phyloP scores from a whole-genome alignment of 306 rosid genomes.

The Elaeagnus macrophylla region DNA sequence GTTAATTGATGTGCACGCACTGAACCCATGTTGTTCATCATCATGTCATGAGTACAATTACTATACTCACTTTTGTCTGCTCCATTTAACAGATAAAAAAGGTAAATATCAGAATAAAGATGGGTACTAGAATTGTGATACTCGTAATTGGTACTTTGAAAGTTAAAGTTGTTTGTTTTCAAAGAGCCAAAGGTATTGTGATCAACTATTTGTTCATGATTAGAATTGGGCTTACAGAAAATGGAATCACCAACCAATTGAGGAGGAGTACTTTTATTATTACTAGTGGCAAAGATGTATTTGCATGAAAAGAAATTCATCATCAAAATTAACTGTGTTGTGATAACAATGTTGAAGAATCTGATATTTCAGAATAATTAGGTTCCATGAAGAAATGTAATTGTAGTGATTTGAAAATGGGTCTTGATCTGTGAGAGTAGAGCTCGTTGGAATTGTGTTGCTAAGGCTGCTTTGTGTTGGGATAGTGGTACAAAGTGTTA shows the following conservation, averaged over 20 bases:
- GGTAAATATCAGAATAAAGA: conserved; percentile 38
- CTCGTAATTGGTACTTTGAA: background rate
- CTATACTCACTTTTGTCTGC: background rate
- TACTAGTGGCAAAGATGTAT: conserved; percentile 23
- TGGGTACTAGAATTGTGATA: conserved; percentile 1
- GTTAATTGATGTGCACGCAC: conserved; percentile 5
- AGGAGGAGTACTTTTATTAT: background rate
- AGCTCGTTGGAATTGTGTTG: background rate
- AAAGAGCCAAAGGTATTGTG: background rate
- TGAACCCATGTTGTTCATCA: conserved; percentile 12
- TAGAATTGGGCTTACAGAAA: too few relatives aligned
- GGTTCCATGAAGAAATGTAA: conserved; percentile 19
- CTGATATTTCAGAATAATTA: conserved; percentile 14
- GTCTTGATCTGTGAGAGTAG: conserved; percentile 22
- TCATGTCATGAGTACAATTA: background rate
- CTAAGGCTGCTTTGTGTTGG: background rate
- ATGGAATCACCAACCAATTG: conserved; percentile 1
- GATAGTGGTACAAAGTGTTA: too few relatives aligned
- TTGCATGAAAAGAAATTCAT: conserved; percentile 64
- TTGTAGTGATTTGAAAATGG: conserved; percentile 3
- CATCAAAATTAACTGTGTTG: conserved; percentile 29
- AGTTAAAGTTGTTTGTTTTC: background rate
- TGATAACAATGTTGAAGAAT: conserved; percentile 14
- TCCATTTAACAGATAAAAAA: conserved; percentile 50
- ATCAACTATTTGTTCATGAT: background rate